phyloP scores from a whole-genome alignment of 164 flowering plant genomes.

The Vitis labrusca region DNA sequence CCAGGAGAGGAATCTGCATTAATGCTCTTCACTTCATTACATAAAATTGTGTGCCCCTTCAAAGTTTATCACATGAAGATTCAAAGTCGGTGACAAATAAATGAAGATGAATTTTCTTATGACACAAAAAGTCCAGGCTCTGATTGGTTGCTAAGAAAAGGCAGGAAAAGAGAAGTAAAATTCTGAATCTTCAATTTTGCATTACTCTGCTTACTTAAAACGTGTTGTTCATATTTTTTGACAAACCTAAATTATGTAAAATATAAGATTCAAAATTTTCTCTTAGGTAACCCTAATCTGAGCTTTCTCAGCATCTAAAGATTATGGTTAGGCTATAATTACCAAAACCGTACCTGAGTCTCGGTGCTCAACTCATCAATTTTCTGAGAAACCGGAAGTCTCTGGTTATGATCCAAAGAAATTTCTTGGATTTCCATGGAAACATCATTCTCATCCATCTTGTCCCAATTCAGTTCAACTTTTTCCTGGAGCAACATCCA shows the following conservation, averaged over 20 bases:
- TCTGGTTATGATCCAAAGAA: conserved; percentile 29
- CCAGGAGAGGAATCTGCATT: conserved; percentile 36
- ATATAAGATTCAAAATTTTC: no score
- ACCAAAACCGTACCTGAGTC: conserved; percentile 39
- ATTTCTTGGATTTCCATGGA: conserved; percentile 23
- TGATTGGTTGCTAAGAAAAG: no score
- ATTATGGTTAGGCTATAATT: no score
- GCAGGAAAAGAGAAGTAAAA: no score
- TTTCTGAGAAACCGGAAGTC: conserved; percentile 46
- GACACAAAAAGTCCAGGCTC: not conserved
- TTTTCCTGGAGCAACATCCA: conserved; percentile 16
- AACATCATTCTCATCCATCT: conserved; percentile 19
- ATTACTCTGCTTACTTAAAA: no score
- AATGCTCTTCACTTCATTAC: conserved; percentile 49
- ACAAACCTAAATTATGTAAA: no score
- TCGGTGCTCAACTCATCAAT: conserved; percentile 38
- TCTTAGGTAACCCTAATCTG: no score
- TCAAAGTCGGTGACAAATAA: no score
- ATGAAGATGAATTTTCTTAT: no score
- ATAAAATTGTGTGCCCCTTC: conserved; percentile 47
- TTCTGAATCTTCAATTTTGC: no score
- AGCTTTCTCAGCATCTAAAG: not conserved
- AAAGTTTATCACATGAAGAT: conserved; percentile 31
- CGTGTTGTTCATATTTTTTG: no score
- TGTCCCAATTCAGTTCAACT: conserved; percentile 16